These are phyloP conservation scores for Phytophthora gonapodyides DNA, from an alignment of 352 stramenopile genomes.

Conservation along the genomic window DNA sequence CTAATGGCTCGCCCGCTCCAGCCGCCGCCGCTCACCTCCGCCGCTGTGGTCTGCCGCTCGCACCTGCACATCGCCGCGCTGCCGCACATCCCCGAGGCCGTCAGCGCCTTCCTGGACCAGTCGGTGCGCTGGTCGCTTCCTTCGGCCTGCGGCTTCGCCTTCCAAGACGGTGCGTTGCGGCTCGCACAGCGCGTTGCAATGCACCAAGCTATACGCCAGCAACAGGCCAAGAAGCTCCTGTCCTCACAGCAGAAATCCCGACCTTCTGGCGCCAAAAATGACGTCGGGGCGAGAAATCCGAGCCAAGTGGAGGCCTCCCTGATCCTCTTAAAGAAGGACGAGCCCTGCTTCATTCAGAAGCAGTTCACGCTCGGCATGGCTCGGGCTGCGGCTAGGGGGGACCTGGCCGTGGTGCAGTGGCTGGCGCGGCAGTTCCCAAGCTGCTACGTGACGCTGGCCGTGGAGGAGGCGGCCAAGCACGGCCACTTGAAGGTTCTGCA, in stretches of 20 bases:
- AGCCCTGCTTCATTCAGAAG: slow-evolving; percentile 35
- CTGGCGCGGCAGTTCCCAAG: slow-evolving; percentile 29
- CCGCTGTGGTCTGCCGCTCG: slow-evolving; percentile 25
- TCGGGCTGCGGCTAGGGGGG: slow-evolving; percentile 32
- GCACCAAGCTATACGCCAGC: slow-evolving; percentile 5
- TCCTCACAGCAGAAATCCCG: neutral
- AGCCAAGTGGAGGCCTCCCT: neutral
- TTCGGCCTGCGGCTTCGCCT: slow-evolving; percentile 30
- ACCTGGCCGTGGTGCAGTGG: slow-evolving; percentile 40
- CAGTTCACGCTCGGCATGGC: slow-evolving; percentile 36
- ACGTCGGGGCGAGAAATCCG: neutral
- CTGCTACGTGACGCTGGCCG: slow-evolving; percentile 39
- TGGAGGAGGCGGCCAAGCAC: slow-evolving; percentile 36
- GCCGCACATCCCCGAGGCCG: slow-evolving; percentile 29
- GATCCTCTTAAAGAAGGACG: slow-evolving; percentile 2
- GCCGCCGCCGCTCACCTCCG: slow-evolving; percentile 20
- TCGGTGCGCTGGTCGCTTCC: slow-evolving; percentile 34
- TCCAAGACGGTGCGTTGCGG: slow-evolving; percentile 15
- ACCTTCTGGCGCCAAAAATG: slow-evolving; percentile 4
- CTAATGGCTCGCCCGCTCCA: neutral
- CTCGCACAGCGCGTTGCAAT: slow-evolving; percentile 33
- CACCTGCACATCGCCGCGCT: slow-evolving; percentile 28
- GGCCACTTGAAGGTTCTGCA: slow-evolving; percentile 43
- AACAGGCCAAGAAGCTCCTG: slow-evolving; percentile 6
- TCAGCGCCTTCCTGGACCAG: slow-evolving; percentile 42